Evolutionary conservation across 2,329 filamentous ascomycete genomes (phyloP).

Genomic region (Calonectria pauciramosa): DNA sequence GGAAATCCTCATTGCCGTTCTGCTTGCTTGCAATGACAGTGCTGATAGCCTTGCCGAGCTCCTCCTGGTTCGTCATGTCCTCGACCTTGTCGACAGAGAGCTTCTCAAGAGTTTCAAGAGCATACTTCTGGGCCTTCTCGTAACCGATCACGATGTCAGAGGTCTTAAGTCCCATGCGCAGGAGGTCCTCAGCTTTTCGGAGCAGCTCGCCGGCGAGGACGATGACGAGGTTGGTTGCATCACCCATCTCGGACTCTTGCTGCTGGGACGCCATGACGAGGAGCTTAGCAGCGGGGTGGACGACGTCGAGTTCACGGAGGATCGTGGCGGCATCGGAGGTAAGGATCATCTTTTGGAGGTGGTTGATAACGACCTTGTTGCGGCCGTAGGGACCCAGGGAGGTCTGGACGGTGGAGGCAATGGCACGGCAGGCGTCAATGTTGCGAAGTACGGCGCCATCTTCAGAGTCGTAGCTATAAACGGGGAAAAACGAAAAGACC

Average conservation of each 20-base stretch:
- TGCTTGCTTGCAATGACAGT: conserved; percentile 98
- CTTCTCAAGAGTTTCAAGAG: conserved; percentile 87
- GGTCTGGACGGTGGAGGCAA: conserved; percentile 95
- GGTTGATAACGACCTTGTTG: conserved; percentile 99
- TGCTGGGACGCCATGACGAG: conserved; percentile 99
- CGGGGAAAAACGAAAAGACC: neutral
- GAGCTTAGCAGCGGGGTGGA: conserved; percentile 97
- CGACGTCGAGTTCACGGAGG: conserved; percentile 95
- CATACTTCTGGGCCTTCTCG: conserved; percentile 92
- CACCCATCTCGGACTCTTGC: conserved; percentile 99
- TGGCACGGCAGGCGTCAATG: conserved; percentile 97
- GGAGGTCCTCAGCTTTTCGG: conserved; percentile 95
- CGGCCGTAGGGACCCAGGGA: conserved; percentile 97
- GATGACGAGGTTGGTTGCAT: conserved; percentile 98
- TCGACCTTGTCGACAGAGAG: conserved; percentile 92
- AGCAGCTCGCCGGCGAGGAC: conserved; percentile 94
- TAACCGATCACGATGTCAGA: conserved; percentile 97
- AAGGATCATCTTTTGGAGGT: conserved; percentile 99
- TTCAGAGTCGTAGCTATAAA: conserved; percentile 91
- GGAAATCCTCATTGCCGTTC: conserved; percentile 89
- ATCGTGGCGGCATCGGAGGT: conserved; percentile 99
- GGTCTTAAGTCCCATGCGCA: conserved; percentile 98
- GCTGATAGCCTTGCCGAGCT: conserved; percentile 94
- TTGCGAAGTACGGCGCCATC: conserved; percentile 98
- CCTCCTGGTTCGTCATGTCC: conserved; percentile 82